phyloP scores from a whole-genome alignment of 2,329 filamentous ascomycete species.

The Ceratocystis variospora region DNA sequence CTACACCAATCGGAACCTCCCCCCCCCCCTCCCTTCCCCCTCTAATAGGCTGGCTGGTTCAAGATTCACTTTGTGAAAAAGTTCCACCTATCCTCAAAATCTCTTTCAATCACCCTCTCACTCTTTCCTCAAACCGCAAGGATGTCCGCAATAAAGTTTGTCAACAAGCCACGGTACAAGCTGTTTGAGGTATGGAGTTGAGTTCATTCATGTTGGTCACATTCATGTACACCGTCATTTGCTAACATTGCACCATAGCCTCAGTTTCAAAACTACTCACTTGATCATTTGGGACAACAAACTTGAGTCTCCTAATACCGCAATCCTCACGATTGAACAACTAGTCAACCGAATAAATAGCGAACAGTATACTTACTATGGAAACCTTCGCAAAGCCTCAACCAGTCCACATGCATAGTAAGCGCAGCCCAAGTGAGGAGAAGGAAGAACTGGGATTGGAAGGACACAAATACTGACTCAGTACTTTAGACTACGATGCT shows the following conservation, averaged over 20 bases:
- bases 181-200: constrained; percentile 40
- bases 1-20: background rate
- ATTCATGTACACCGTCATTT: background rate
- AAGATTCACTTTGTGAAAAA: background rate
- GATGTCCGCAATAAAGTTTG: constrained; percentile 46
- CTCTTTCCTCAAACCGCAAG: constrained; percentile 32
- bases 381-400: constrained; percentile 59
- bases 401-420: constrained; percentile 68
- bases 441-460: background rate
- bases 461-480: background rate
- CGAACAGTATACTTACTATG: constrained; percentile 31
- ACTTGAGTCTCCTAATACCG: constrained; percentile 43
- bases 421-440: constrained; percentile 29
- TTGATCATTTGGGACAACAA: constrained; percentile 42
- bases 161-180: constrained; percentile 39
- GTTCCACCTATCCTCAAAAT: constrained; percentile 21
- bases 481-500: constrained; percentile 41
- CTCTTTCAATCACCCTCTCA: constrained; percentile 21
- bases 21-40: background rate
- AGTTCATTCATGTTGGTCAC: background rate
- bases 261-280: constrained; percentile 25
- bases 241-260: background rate
- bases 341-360: constrained; percentile 39
- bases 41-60: background rate
- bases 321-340: constrained; percentile 44